Conservation (phyloP, 2,329 filamentous ascomycete genomes). For the Shiraia sp. region DNA sequence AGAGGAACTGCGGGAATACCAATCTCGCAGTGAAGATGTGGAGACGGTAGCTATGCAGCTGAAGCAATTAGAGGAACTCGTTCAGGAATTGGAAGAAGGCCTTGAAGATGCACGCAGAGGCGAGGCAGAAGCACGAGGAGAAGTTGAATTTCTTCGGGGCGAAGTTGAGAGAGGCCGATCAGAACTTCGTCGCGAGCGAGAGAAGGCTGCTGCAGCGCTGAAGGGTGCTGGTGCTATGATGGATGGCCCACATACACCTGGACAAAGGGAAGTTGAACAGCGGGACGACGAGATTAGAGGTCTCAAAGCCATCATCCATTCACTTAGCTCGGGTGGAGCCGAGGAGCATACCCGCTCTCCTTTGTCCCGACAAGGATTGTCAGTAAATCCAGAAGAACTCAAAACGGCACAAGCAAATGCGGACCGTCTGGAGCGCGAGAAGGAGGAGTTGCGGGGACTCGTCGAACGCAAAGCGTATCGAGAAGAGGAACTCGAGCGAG, state of each 20-base stretch:
- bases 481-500: conserved; percentile 85
- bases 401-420: conserved; percentile 62
- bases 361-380: conserved; percentile 32
- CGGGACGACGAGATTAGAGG: conserved; percentile 97
- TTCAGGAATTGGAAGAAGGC: conserved; percentile 95
- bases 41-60: conserved; percentile 88
- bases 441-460: conserved; percentile 74
- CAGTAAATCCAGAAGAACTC: conserved; percentile 50
- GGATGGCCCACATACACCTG: conserved; percentile 45
- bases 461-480: conserved; percentile 72
- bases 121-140: conserved; percentile 91
- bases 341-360: conserved; percentile 41
- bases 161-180: conserved; percentile 91
- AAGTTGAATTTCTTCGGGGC: conserved; percentile 92
- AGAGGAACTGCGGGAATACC: conserved; percentile 79
- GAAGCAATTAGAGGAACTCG: conserved; percentile 92
- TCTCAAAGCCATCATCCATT: conserved; percentile 97
- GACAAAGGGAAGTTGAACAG: conserved; percentile 79
- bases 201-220: conserved; percentile 70
- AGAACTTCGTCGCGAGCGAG: conserved; percentile 84
- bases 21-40: conserved; percentile 84
- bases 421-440: conserved; percentile 77
- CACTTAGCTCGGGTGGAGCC: conserved; percentile 74
- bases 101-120: conserved; percentile 91
- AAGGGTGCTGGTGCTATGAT: conserved; percentile 57